A percentile compares a stretch with the other conserved stretches of the same genome.
Conservation (phyloP, 179 eudicot genomes). For the Nepenthes alata region DNA sequence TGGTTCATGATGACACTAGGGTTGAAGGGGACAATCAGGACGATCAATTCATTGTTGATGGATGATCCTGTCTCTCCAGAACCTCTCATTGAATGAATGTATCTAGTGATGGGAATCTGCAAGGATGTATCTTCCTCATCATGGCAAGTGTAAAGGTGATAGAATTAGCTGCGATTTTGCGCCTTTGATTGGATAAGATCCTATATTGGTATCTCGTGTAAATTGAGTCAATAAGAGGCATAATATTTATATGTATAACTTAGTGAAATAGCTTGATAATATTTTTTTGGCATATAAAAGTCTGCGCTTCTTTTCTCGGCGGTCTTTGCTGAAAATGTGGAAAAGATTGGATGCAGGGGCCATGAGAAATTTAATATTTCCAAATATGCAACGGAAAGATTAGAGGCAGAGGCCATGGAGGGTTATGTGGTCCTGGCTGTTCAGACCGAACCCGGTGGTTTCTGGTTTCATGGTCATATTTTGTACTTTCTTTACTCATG, state of each 20-base stretch:
- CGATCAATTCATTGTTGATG: conserved; percentile 79
- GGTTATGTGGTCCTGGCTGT: too few relatives aligned
- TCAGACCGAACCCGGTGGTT: too few relatives aligned
- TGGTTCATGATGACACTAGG: conserved; percentile 66
- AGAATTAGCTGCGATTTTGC: conserved; percentile 11
- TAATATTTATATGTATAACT: neutral
- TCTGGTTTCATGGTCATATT: too few relatives aligned
- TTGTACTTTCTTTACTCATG: too few relatives aligned
- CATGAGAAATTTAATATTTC: too few relatives aligned
- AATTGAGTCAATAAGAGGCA: conserved; percentile 5
- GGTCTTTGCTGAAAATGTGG: too few relatives aligned
- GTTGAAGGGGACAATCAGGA: conserved; percentile 76
- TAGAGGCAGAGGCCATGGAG: too few relatives aligned
- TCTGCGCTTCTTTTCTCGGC: neutral
- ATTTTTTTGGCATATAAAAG: neutral
- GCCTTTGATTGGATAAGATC: neutral
- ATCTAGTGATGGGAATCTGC: neutral
- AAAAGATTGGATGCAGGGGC: too few relatives aligned
- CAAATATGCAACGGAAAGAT: too few relatives aligned
- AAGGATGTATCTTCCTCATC: conserved; percentile 4
- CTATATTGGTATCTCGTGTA: conserved; percentile 3
- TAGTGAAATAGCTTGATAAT: conserved; percentile 2
- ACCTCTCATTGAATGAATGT: neutral
- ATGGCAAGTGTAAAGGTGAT: conserved; percentile 13
- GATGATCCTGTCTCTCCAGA: conserved; percentile 22